Evolutionary conservation across 225 moss, liverwort and hornwort genomes (phyloP), one percentile per base, ranked within the genome.

Genomic region (Asterella californica): DNA sequence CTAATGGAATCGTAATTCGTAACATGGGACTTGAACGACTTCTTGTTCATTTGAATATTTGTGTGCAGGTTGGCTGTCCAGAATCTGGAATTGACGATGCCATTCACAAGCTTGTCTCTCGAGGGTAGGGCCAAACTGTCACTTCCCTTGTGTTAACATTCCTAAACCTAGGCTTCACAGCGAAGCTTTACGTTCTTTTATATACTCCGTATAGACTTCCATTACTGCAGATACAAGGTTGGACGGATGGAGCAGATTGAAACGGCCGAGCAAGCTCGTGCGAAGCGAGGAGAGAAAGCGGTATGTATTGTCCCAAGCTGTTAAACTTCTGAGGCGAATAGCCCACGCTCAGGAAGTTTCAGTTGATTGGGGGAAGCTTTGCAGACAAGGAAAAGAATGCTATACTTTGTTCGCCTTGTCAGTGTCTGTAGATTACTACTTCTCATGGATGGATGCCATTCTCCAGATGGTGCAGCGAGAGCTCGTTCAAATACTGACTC

Each of bases 211-310:
- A 34, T 50, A 32, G 27, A 30, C 19, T 1, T 18, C 10, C 19
- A 29, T 70, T 34, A 17, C 83, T 78, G 65, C 79, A 95, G 93
- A 67, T 96, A 93, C 79, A 96, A 96, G 82, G 93, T 93, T 57
- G 96, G 96, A 70, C 85, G 96, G 76, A 83, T 96, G 86, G 96
- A 96, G 86, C 96, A 96, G 79, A 91, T 85, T 60, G 96, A 96
- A 82, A 96, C 96, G 34, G 91, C 93, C 63, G 92, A 92, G 12
- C 90, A 96, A 86, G 96, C 96, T n/a, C 80, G 90, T 83, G 89
- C 80, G 72, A 83, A 90, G 70, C 78, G 96, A 85, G 88, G 96
- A 80, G 80, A 89, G 77, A 88, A 90, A 79, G 88, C 65, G 67
- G 78, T 83, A 79, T 6, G 57, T 15, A 36, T 30, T 46, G 42